phyloP scores from a whole-genome alignment of 805 yeast genomes.

The Nakazawaea holstii region DNA sequence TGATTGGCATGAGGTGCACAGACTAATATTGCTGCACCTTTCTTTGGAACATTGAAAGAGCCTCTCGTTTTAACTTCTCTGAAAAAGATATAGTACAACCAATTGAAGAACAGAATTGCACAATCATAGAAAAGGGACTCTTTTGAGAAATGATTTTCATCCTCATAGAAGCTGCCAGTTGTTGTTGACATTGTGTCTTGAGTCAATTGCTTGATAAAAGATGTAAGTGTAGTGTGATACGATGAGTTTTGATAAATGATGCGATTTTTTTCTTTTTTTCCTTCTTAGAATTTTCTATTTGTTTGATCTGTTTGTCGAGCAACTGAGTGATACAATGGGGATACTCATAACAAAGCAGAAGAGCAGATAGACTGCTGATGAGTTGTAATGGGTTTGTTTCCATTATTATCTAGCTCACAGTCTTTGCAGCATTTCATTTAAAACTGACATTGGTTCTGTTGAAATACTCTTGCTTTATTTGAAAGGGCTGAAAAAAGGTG shows the following conservation, averaged over 20 bases:
- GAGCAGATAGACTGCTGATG: too few species aligned
- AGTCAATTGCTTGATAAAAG: background rate
- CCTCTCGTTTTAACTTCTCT: constrained; percentile 88
- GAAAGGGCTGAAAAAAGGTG: too few species aligned
- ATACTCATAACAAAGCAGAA: too few species aligned
- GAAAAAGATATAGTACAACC: constrained; percentile 53
- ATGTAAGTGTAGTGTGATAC: background rate
- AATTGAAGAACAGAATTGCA: constrained; percentile 16
- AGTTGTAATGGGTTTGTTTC: too few species aligned
- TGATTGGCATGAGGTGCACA: constrained; percentile 98
- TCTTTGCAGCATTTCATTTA: too few species aligned
- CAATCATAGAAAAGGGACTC: constrained; percentile 5
- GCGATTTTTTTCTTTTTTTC: too few species aligned
- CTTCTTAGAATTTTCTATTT: too few species aligned
- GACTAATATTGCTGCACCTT: constrained; percentile 86
- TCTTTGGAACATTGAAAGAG: constrained; percentile 59
- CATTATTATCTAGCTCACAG: too few species aligned
- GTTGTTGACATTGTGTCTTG: background rate
- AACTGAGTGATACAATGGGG: too few species aligned
- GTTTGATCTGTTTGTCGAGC: too few species aligned
- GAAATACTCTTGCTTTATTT: too few species aligned
- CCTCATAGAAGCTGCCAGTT: background rate
- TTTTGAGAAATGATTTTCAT: constrained; percentile 3
- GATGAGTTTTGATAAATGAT: background rate
- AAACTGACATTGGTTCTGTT: too few species aligned